phyloP scores from a whole-genome alignment of 75 land plant genomes.

The Larix kaempferi region DNA sequence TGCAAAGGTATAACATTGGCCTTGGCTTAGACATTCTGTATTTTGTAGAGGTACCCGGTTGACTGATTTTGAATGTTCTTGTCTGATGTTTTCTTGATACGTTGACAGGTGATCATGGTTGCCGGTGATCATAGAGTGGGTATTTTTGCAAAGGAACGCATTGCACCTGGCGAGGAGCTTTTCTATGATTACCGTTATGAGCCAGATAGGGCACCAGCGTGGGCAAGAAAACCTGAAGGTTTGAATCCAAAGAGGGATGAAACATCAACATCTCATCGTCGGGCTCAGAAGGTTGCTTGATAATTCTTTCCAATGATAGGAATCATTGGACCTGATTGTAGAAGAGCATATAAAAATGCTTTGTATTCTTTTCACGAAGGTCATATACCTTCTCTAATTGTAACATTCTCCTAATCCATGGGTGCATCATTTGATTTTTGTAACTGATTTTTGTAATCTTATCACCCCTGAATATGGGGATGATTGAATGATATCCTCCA shows the following conservation, averaged over 20 bases:
- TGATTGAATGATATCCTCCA: no score
- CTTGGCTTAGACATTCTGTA: neutral
- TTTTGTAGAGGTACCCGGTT: neutral
- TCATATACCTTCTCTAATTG: no score
- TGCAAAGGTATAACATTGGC: conserved; percentile 69
- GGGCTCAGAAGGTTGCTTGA: conserved; percentile 89
- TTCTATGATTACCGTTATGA: conserved; percentile 98
- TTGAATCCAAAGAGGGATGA: conserved; percentile 72
- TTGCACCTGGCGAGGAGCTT: conserved; percentile 90
- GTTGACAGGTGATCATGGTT: conserved; percentile 84
- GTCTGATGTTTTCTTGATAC: neutral
- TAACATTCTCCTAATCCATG: no score
- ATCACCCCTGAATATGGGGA: no score
- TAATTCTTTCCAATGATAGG: neutral
- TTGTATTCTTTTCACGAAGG: no score
- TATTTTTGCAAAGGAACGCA: conserved; percentile 94
- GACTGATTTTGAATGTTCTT: neutral
- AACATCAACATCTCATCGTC: conserved; percentile 49
- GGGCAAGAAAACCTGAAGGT: conserved; percentile 93
- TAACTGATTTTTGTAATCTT: no score
- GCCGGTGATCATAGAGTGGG: conserved; percentile 99
- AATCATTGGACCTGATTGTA: no score
- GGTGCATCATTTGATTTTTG: no score
- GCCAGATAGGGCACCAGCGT: conserved; percentile 84
- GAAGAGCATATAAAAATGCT: no score